These are phyloP conservation scores for Vitis hybrid DNA, from an alignment of 177 flowering plant genomes.

Conservation along the genomic window DNA sequence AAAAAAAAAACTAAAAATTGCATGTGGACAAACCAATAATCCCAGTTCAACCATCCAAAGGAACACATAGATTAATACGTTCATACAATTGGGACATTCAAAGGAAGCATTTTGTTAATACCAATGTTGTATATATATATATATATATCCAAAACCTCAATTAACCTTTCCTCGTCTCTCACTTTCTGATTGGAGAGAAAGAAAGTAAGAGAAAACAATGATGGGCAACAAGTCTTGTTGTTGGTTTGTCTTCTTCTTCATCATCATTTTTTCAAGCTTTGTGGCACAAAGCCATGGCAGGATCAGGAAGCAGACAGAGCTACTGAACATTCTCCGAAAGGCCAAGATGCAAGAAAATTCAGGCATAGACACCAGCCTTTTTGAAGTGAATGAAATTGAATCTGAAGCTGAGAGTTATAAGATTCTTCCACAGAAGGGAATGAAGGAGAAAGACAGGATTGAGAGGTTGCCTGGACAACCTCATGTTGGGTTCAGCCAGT, in stretches of 20 bases:
- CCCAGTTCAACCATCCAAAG: too few species aligned
- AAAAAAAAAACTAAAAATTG: too few species aligned
- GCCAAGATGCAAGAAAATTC: conserved; percentile 8
- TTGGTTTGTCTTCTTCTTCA: neutral
- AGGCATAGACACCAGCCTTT: conserved; percentile 12
- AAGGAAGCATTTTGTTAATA: too few species aligned
- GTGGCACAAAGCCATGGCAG: conserved; percentile 8
- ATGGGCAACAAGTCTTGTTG: neutral
- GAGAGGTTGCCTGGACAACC: conserved; percentile 49
- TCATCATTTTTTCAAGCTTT: conserved; percentile 9
- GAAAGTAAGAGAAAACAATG: too few species aligned
- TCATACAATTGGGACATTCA: too few species aligned
- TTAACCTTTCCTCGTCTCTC: too few species aligned
- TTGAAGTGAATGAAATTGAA: conserved; percentile 1
- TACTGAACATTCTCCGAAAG: conserved; percentile 13
- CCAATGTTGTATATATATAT: too few species aligned
- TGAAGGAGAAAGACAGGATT: conserved; percentile 44
- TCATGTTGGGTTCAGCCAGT: conserved; percentile 34
- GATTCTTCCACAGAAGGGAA: conserved; percentile 17
- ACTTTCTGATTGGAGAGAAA: too few species aligned
- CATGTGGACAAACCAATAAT: too few species aligned
- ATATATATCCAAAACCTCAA: too few species aligned
- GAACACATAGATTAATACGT: too few species aligned
- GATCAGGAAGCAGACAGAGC: conserved; percentile 11
- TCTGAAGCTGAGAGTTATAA: neutral